Conservation (phyloP, 176 grass and related monocot species). For the Hordeum vulgare region MorexV3_pseudomolecules_assembly NC_058523.1:318279631-318280130, state of each 20-base stretch:
- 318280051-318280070: conserved; percentile 96
- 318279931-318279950: not conserved
- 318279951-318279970: conserved; percentile 16
- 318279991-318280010: conserved; percentile 74
- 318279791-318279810: conserved; percentile 60
- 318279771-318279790: conserved; percentile 25
- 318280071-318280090: conserved; percentile 99
- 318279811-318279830: conserved; percentile 71
- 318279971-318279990: conserved; percentile 50
- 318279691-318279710: conserved; percentile 21
- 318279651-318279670: not conserved
- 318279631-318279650: not conserved
- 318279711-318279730: conserved; percentile 39
- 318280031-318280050: conserved; percentile 94
- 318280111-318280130: conserved; percentile 93
- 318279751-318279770: conserved; percentile 34
- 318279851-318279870: conserved; percentile 72
- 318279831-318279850: conserved; percentile 73
- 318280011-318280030: conserved; percentile 84
- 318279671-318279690: conserved; percentile 24
- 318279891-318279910: not conserved
- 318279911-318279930: conserved; percentile 23
- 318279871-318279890: conserved; percentile 22
- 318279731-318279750: conserved; percentile 35
- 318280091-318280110: conserved; percentile 92